phyloP scores from a whole-genome alignment of 2,329 filamentous ascomycete genomes.

The Aspergillus novoparasiticus region DNA sequence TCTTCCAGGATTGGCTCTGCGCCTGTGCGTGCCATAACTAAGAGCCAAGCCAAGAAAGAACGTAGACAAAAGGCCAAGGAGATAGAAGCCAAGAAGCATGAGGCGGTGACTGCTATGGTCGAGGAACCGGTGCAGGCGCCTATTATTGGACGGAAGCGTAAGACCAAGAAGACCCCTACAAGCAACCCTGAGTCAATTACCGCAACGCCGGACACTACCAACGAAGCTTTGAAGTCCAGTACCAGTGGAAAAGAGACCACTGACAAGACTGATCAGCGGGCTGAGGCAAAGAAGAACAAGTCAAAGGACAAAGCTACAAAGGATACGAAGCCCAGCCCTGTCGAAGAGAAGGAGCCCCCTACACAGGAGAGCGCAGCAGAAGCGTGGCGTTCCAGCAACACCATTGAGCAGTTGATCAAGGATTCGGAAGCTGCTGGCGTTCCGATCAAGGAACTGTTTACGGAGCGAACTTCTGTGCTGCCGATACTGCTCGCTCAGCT shows the following conservation, averaged over 20 bases:
- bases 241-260: slow-evolving; percentile 13
- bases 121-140: slow-evolving; percentile 62
- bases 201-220: slow-evolving; percentile 11
- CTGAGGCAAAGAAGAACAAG: slow-evolving; percentile 29
- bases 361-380: slow-evolving; percentile 28
- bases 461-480: slow-evolving; percentile 42
- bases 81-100: slow-evolving; percentile 47
- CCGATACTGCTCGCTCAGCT: slow-evolving; percentile 42
- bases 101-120: slow-evolving; percentile 34
- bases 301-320: slow-evolving; percentile 26
- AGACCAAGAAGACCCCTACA: slow-evolving; percentile 50
- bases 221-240: slow-evolving; percentile 22
- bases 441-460: slow-evolving; percentile 44
- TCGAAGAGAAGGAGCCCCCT: slow-evolving; percentile 23
- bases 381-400: slow-evolving; percentile 44
- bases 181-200: slow-evolving; percentile 24
- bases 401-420: slow-evolving; percentile 41
- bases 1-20: slow-evolving; percentile 60
- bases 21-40: slow-evolving; percentile 61
- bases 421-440: slow-evolving; percentile 39
- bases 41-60: slow-evolving; percentile 65
- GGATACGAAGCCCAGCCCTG: slow-evolving; percentile 22
- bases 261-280: slow-evolving; percentile 31
- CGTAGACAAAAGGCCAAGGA: slow-evolving; percentile 53
- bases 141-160: slow-evolving; percentile 66